A percentile compares a stretch with the other conserved stretches of the same genome.
Evolutionary conservation across 306 rosid species (phyloP).

Genomic region (Quercus robur): DNA sequence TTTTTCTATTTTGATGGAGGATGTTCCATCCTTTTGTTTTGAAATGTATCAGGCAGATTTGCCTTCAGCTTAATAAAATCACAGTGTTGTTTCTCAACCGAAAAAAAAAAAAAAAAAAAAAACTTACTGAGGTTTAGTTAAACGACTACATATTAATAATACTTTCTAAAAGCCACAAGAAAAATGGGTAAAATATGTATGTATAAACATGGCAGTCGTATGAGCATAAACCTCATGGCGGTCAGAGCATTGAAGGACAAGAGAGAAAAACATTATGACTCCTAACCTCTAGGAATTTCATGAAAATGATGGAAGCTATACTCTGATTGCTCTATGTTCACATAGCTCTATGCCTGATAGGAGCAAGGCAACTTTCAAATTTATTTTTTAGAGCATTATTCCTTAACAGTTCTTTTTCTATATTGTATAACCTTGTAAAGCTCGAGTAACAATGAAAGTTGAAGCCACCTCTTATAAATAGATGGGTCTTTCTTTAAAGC

Average conservation of each 20-base stretch:
- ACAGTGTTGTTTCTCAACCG: too few species aligned
- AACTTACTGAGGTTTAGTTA: too few species aligned
- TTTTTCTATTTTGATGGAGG: too few species aligned
- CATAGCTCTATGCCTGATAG: conserved; percentile 6
- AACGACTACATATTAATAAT: too few species aligned
- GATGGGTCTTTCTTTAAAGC: not conserved
- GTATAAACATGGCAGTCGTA: not conserved
- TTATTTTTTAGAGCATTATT: not conserved
- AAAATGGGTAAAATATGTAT: not conserved
- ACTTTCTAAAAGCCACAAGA: too few species aligned
- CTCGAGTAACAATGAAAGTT: not conserved
- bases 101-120: too few species aligned
- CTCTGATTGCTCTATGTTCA: conserved; percentile 9
- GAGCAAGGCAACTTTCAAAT: not conserved
- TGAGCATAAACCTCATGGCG: not conserved
- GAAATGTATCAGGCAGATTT: too few species aligned
- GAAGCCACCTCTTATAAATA: not conserved
- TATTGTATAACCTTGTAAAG: not conserved
- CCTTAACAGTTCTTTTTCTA: not conserved
- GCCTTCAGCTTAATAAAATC: too few species aligned
- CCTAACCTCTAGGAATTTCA: not conserved
- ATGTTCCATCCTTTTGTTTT: too few species aligned
- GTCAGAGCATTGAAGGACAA: too few species aligned
- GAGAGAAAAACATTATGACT: not conserved
- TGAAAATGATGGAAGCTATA: not conserved